phyloP scores from a whole-genome alignment of 768 basidiomycete species.

The Pleurotus pulmonarius region DNA sequence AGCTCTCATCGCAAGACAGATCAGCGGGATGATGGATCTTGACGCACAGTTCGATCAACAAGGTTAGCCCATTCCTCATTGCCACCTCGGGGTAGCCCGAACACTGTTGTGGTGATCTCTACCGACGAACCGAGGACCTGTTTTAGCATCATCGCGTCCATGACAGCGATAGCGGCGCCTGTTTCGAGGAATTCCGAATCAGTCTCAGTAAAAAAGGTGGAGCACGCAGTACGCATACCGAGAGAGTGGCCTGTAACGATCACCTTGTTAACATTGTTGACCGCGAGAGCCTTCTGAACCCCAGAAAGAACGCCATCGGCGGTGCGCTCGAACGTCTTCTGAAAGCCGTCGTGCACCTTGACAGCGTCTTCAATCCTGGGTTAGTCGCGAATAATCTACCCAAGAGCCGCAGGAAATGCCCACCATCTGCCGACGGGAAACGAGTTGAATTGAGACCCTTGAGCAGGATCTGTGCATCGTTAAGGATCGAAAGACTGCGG shows the following conservation, averaged over 20 bases:
- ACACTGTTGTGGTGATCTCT: conserved; percentile 28
- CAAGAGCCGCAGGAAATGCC: not conserved
- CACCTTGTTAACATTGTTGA: conserved; percentile 26
- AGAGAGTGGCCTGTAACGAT: conserved; percentile 37
- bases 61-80: conserved; percentile 41
- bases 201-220: not conserved
- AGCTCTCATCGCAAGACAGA: no score
- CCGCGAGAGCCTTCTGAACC: conserved; percentile 25
- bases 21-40: not conserved
- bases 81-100: conserved; percentile 42
- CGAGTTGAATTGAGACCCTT: conserved; percentile 24
- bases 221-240: conserved; percentile 18
- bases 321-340: conserved; percentile 32
- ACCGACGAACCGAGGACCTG: conserved; percentile 28
- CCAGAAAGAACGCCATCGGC: conserved; percentile 28
- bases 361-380: conserved; percentile 21
- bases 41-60: conserved; percentile 29
- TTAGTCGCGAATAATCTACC: not conserved
- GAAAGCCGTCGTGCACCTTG: conserved; percentile 37
- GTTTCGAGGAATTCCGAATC: not conserved
- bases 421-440: conserved; percentile 19
- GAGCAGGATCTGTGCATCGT: conserved; percentile 28
- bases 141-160: conserved; percentile 39
- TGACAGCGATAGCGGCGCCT: conserved; percentile 42
- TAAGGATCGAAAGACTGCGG: conserved; percentile 28